These are phyloP conservation scores for Erodium texanum DNA, from an alignment of 441 rosid species.

Conservation along the genomic window DNA sequence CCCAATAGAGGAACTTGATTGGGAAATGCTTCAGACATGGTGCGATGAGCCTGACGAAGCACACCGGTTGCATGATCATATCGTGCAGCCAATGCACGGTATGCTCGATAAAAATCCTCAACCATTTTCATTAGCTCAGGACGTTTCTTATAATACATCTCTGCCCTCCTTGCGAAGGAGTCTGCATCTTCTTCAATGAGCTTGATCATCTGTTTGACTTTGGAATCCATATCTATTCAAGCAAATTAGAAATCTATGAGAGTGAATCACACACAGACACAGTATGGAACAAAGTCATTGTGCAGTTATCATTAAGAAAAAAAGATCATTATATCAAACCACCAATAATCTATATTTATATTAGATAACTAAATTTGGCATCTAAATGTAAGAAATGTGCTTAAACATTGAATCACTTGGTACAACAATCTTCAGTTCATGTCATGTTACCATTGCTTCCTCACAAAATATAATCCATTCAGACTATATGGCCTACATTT, in stretches of 20 bases:
- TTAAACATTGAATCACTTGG: neutral
- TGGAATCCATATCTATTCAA: constrained; percentile 82
- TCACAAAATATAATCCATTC: neutral
- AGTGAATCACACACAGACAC: neutral
- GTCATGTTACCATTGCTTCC: neutral
- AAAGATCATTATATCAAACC: neutral
- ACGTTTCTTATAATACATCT: constrained; percentile 47
- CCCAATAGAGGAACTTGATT: constrained; percentile 62
- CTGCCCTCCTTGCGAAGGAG: constrained; percentile 97
- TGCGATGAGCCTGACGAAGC: constrained; percentile 31
- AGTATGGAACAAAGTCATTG: neutral
- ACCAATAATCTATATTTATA: neutral
- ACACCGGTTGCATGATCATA: constrained; percentile 92
- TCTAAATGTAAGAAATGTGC: neutral
- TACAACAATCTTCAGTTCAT: neutral
- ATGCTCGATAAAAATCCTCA: constrained; percentile 30
- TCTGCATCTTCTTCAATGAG: constrained; percentile 98
- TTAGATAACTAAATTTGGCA: neutral
- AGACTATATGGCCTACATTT: neutral
- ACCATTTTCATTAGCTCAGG: constrained; percentile 97
- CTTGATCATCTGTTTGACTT: constrained; percentile 92
- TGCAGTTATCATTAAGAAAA: neutral
- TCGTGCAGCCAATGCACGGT: constrained; percentile 96
- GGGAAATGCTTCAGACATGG: constrained; percentile 80
- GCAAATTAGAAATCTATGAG: constrained; percentile 17